These are phyloP conservation scores for Aspergillus fischeri DNA, from an alignment of 2,329 filamentous ascomycete species.

Conservation along the genomic window DNA sequence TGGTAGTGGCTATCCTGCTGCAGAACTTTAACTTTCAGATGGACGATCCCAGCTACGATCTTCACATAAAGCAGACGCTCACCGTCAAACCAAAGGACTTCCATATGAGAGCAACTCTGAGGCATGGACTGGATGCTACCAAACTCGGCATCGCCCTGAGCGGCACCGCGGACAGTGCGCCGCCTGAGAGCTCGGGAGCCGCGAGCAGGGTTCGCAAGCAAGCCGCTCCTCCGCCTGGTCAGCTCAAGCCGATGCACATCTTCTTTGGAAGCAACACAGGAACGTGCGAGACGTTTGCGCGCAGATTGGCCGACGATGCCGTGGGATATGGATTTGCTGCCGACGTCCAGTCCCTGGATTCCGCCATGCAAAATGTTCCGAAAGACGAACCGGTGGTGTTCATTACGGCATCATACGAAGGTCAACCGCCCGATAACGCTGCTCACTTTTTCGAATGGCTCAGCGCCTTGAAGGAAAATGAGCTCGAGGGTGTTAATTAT, in stretches of 20 bases:
- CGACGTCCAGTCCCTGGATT: conserved; percentile 56
- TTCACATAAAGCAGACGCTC: conserved; percentile 37
- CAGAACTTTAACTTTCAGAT: conserved; percentile 68
- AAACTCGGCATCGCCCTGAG: conserved; percentile 38
- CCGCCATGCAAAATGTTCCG: conserved; percentile 57
- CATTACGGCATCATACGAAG: conserved; percentile 69
- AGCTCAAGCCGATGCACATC: conserved; percentile 55
- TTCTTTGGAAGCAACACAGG: conserved; percentile 72
- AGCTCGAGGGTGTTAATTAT: conserved; percentile 57
- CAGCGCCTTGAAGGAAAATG: conserved; percentile 47
- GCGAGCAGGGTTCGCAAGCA: conserved; percentile 20
- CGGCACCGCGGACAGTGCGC: conserved; percentile 5
- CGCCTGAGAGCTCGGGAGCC: conserved; percentile 6
- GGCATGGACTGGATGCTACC: conserved; percentile 46
- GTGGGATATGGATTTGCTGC: conserved; percentile 57
- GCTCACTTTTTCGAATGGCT: conserved; percentile 66
- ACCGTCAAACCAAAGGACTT: conserved; percentile 53
- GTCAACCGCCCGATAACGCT: conserved; percentile 69
- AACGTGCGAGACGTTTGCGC: conserved; percentile 67
- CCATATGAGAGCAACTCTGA: conserved; percentile 55
- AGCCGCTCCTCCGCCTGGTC: conserved; percentile 5
- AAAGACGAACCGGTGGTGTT: conserved; percentile 61
- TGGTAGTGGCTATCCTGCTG: conserved; percentile 60
- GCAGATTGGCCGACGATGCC: conserved; percentile 59
- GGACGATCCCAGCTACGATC: conserved; percentile 51